A percentile compares a stretch with the other conserved stretches of the same genome.
Conservation (phyloP, 148 eudicot species). For the Gaultheria prostrata region DNA sequence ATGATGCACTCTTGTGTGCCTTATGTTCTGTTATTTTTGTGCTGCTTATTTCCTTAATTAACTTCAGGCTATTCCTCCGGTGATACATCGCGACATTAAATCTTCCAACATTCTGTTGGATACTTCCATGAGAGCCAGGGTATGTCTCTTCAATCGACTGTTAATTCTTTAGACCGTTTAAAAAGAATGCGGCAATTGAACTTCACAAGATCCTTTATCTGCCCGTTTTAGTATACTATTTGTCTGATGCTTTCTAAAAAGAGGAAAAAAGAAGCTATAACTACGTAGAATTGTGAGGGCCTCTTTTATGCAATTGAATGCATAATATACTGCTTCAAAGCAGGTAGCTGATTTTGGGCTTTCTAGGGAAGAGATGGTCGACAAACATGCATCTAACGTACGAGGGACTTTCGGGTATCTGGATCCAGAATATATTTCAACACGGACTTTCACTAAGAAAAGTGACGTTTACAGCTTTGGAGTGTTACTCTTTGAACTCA, state of each 20-base stretch:
- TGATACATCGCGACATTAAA: slow-evolving; percentile 92
- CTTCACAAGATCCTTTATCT: neutral
- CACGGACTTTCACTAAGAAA: slow-evolving; percentile 83
- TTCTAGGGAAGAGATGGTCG: slow-evolving; percentile 82
- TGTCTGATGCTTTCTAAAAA: neutral
- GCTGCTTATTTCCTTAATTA: slow-evolving; percentile 10
- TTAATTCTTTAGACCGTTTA: slow-evolving; percentile 45
- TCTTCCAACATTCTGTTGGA: slow-evolving; percentile 98
- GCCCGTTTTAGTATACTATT: neutral
- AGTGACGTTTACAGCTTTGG: slow-evolving; percentile 96
- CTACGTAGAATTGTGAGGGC: neutral
- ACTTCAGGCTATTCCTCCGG: slow-evolving; percentile 92
- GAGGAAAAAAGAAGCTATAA: neutral
- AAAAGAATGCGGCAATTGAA: neutral
- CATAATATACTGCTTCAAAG: slow-evolving; percentile 10
- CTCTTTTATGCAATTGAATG: slow-evolving; percentile 5
- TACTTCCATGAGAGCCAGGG: slow-evolving; percentile 94
- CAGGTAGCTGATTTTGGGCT: slow-evolving; percentile 98
- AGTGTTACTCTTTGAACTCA: slow-evolving; percentile 86
- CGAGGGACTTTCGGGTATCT: slow-evolving; percentile 97
- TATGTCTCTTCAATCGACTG: slow-evolving; percentile 28
- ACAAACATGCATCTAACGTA: slow-evolving; percentile 56
- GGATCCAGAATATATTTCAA: slow-evolving; percentile 93
- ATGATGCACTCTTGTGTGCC: neutral
- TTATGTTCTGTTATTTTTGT: neutral